Base-by-base conservation (phyloP, 139 green algal species). In the Asterochloris erici region DNA sequence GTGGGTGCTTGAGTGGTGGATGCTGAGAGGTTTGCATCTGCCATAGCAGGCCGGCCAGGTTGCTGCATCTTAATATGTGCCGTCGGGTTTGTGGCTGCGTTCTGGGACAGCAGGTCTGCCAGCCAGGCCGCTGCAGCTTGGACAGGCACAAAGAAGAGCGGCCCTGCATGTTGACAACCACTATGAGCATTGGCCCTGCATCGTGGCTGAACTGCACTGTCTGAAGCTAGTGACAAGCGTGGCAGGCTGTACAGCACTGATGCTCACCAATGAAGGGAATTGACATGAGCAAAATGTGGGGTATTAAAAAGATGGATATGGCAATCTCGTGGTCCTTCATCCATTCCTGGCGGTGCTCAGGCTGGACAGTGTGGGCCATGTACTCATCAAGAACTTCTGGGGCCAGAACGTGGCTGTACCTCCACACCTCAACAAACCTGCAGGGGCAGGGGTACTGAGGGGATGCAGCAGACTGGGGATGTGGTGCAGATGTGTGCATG, bases 111-210 rank as follows among this genome's bases (percentile, higher is more conserved):
- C 21, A 84, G 15, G 63, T 84, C 73, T 14, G 81, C 69, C 81
- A 84, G 74, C 81, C 81, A 84, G 26, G 81, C 81, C 6, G 73
- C 63, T 38, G 81, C 73, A 21, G 19, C 73, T 70, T 84, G 81
- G 21, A 84, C 75, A 28, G 81, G 81, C 24, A 84, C 63, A 23
- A 80, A 84, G 0, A 81, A 15, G 17, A 84, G 68, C 4, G 81
- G 81, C 60, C 77, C 77, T 54, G 38, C 38, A 54, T 6, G 38
- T 54, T 6, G 38, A 54, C 38, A 54, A 54, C n/a, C 38, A 54
- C 38, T 10, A 54, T 10, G 6, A 54, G 38, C 38, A 54, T 54
- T 54, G 38, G 38, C 38, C 38, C 38, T 6, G 4, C 2, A 54
- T 54, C 4, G 38, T 54, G 38, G 38, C 38, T 54, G 38, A 6